Conservation (phyloP, 768 basidiomycete genomes). For the Tricholoma sp. region DNA sequence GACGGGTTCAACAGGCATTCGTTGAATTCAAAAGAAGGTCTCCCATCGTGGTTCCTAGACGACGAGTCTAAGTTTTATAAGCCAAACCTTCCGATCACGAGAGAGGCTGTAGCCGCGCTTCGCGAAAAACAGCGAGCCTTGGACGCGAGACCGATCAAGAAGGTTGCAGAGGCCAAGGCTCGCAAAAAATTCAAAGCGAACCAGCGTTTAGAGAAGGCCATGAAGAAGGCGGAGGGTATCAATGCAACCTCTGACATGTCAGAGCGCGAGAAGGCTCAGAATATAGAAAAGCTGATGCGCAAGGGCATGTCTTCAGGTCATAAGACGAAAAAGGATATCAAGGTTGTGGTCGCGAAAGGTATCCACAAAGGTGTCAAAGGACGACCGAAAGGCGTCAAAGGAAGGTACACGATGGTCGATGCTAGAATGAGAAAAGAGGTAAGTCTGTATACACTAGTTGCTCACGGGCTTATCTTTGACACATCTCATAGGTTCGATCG, state of each 20-base stretch:
- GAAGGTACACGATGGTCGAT: conserved; percentile 93
- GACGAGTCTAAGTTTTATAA: conserved; percentile 94
- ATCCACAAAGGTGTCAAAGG: conserved; percentile 86
- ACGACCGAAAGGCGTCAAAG: conserved; percentile 93
- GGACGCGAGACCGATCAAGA: conserved; percentile 97
- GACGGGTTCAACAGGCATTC: conserved; percentile 96
- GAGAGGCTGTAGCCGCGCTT: conserved; percentile 84
- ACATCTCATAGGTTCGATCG: conserved; percentile 60
- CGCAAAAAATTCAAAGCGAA: conserved; percentile 90
- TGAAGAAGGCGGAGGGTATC: conserved; percentile 95
- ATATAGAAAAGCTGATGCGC: conserved; percentile 88
- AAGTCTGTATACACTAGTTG: conserved; percentile 12
- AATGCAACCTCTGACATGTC: conserved; percentile 83
- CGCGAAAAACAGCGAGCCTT: conserved; percentile 89
- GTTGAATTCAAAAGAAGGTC: conserved; percentile 83
- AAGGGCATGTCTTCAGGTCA: conserved; percentile 67
- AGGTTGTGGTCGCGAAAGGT: conserved; percentile 90
- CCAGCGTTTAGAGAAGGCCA: conserved; percentile 81
- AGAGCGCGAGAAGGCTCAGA: conserved; percentile 92
- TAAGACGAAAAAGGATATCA: conserved; percentile 68
- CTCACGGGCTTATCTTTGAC: not conserved
- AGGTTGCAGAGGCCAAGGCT: conserved; percentile 97
- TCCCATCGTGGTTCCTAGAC: conserved; percentile 96
- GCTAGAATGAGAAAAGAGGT: conserved; percentile 93
- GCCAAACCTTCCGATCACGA: conserved; percentile 92